Evolutionary conservation across 257 asterid species (phyloP), one percentile per base, ranked within the genome.

Genomic region (Cordia subcordata): DNA sequence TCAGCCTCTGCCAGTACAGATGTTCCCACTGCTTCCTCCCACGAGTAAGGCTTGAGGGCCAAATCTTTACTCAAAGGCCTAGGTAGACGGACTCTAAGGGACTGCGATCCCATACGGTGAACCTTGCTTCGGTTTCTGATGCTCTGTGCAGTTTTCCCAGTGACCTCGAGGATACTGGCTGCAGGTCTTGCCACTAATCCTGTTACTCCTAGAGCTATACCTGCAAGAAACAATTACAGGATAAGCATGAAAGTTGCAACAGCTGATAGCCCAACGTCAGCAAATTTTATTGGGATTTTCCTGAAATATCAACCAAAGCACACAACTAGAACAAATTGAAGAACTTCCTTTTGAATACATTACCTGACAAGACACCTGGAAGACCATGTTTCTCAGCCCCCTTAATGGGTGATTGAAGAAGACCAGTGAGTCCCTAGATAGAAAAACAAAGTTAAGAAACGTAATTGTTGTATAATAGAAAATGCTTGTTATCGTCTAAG

Each of bases 111-210:
- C 79, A 66, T 70, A 54, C 79, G 85, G 55, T 83, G 86, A 49
- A 82, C 72, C 70, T 84, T 88, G 66, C 96, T 92, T n/a, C 96
- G 89, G 76, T 92, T 92, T 70, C 88, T 76, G 66, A 92, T 92
- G 61, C 99, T 92, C 75, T 88, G 96, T 61, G 99, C 99, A 46
- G 99, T 84, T 88, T 84, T 92, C 23, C 96, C 99, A 0, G 99
- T 88, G 65, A 88, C 95, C 82, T 92, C 96, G 27, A 92, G 96
- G 64, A 92, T 84, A 74, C 99, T 92, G 20, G 99, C 99, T 35
- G 99, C 94, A 22, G 99, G 99, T 64, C 86, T 85, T 60, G 99
- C 95, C 62, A 92, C 90, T 23, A 92, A 90, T 27, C 96, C 96
- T 0, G 99, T 85, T 67, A 92, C 92, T 53, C 99, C 99, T 37